Percentiles rank a stretch among this genome's conserved stretches.
Conservation (phyloP, 257 asterid genomes). For the Galeopsis tetrahit region DNA sequence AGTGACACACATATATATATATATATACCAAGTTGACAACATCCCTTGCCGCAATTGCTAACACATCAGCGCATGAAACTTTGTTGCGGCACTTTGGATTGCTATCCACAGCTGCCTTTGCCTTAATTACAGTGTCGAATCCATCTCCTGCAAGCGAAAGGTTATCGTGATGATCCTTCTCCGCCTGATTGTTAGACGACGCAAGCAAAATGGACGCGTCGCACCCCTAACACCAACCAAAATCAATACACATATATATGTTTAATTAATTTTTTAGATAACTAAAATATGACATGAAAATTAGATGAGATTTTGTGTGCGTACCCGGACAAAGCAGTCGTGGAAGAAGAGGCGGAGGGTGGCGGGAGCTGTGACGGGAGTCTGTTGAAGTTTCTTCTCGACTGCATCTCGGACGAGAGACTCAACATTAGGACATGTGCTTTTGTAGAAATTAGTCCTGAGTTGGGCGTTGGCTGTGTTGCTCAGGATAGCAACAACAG, state of each 20-base stretch:
- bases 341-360: slow-evolving; percentile 82
- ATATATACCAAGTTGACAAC: slow-evolving; percentile 63
- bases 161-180: slow-evolving; percentile 77
- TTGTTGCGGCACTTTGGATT: slow-evolving; percentile 60
- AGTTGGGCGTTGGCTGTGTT: slow-evolving; percentile 39
- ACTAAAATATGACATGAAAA: not conserved
- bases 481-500: slow-evolving; percentile 31
- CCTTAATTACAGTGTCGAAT: slow-evolving; percentile 69
- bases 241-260: too few species aligned
- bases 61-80: slow-evolving; percentile 78
- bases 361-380: slow-evolving; percentile 73
- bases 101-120: slow-evolving; percentile 69
- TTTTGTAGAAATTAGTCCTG: slow-evolving; percentile 52
- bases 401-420: slow-evolving; percentile 67
- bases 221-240: slow-evolving; percentile 55
- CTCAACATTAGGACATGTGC: slow-evolving; percentile 68
- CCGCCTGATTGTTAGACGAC: slow-evolving; percentile 50
- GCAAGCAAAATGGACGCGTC: slow-evolving; percentile 64
- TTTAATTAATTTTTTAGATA: too few species aligned
- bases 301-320: not conserved
- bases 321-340: slow-evolving; percentile 72
- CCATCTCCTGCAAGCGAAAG: slow-evolving; percentile 88
- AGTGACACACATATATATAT: not conserved
- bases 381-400: slow-evolving; percentile 55
- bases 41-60: slow-evolving; percentile 78